phyloP scores from a whole-genome alignment of 257 asterid species.

The Fraxinus americana region DNA sequence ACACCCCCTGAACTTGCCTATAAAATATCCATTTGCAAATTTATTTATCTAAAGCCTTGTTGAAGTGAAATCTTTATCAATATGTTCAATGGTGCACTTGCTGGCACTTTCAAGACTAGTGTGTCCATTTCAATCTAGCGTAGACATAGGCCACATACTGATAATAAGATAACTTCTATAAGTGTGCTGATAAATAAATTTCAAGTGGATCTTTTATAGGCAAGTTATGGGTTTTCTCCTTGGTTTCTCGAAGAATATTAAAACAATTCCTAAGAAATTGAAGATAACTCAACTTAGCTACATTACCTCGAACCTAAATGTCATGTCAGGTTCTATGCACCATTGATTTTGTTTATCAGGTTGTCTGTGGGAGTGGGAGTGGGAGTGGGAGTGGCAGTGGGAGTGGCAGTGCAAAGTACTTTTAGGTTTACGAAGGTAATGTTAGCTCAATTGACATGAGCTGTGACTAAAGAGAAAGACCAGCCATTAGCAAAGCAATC shows the following conservation, averaged over 20 bases:
- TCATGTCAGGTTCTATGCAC: background rate
- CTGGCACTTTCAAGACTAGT: background rate
- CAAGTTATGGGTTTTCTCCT: background rate
- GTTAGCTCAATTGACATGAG: background rate
- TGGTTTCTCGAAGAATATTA: background rate
- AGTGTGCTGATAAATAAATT: background rate
- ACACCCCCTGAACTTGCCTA: background rate
- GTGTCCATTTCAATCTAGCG: background rate
- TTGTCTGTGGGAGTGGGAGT: background rate
- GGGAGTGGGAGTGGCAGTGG: no score
- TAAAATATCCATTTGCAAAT: background rate
- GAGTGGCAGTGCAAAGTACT: no score
- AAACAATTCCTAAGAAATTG: slow-evolving; percentile 1
- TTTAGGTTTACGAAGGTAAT: background rate
- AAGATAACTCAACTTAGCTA: background rate
- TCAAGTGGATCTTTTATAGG: background rate
- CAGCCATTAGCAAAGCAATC: slow-evolving; percentile 3
- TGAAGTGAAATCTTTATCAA: background rate
- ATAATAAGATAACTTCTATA: background rate
- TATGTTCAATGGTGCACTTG: background rate
- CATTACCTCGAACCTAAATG: background rate
- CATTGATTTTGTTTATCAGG: background rate
- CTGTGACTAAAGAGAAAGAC: background rate
- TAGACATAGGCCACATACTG: background rate
- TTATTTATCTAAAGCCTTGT: background rate